phyloP scores from a whole-genome alignment of 305 asterid species.

The Salvia sclarea region DNA sequence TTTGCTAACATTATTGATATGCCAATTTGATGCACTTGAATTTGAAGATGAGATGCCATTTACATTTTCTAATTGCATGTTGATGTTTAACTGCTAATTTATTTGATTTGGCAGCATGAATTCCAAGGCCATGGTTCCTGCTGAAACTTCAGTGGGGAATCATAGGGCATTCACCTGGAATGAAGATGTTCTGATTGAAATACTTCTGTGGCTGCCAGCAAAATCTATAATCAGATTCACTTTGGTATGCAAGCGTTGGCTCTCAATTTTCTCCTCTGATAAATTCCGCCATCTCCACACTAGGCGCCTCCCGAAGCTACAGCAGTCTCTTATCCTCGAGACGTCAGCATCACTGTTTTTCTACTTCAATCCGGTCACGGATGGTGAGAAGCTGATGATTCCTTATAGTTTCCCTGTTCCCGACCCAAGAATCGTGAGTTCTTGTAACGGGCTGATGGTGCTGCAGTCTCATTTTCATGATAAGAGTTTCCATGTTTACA shows the following conservation, averaged over 20 bases:
- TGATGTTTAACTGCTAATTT: not conserved
- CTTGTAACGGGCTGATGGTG: constrained; percentile 28
- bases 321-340: not conserved
- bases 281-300: constrained; percentile 23
- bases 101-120: not conserved
- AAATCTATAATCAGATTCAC: constrained; percentile 16
- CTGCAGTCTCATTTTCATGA: not conserved
- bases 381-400: not conserved
- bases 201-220: constrained; percentile 13
- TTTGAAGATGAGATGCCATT: too few species aligned
- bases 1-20: too few species aligned
- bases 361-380: not conserved
- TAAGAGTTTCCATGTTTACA: constrained; percentile 15
- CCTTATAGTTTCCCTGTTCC: not conserved
- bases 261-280: constrained; percentile 4
- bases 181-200: not conserved
- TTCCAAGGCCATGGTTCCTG: not conserved
- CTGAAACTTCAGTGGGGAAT: not conserved
- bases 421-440: not conserved
- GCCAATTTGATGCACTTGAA: too few species aligned
- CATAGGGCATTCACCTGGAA: not conserved
- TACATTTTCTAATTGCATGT: too few species aligned
- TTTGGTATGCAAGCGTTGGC: constrained; percentile 23
- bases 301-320: constrained; percentile 2
- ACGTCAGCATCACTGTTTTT: not conserved